Evolutionary conservation across 202 grass and related monocot genomes (phyloP).

Genomic region (Saccharum hybrid): DNA sequence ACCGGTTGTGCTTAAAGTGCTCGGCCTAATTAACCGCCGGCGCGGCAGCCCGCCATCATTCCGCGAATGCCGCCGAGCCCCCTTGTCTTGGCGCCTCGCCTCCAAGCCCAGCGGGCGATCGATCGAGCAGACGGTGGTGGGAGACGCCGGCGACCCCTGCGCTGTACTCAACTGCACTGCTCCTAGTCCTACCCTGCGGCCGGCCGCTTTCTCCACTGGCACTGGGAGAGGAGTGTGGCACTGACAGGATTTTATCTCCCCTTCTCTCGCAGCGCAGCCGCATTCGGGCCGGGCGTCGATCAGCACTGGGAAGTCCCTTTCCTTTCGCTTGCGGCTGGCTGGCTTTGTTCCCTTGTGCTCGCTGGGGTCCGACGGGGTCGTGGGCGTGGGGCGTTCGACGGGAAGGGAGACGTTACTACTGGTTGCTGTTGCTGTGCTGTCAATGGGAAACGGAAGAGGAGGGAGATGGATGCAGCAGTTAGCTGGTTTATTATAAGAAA

Average conservation of each 20-base stretch:
- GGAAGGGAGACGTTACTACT: neutral
- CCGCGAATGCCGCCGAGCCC: neutral
- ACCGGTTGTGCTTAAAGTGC: neutral
- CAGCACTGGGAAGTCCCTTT: neutral
- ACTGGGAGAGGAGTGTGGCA: neutral
- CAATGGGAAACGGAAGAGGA: neutral
- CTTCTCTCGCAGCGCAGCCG: neutral
- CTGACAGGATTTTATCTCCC: neutral
- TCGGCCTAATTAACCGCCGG: neutral
- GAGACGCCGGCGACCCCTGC: neutral
- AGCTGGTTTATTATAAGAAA: no score
- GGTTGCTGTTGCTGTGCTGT: neutral
- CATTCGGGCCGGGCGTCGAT: no score
- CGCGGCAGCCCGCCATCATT: neutral
- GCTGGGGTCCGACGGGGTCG: neutral
- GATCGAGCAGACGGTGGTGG: neutral
- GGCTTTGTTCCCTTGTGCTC: neutral
- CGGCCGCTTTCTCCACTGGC: neutral
- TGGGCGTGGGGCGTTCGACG: constrained; percentile 2
- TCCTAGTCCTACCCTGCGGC: neutral
- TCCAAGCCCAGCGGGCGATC: neutral
- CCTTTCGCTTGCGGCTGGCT: neutral
- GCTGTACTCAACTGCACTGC: neutral
- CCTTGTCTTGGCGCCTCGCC: no score
- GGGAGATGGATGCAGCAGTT: neutral